A percentile compares a stretch with the other conserved stretches of the same genome.
These are phyloP conservation scores for Trametes gibbosa DNA, from an alignment of 768 basidiomycete species.

Conservation along the genomic window DNA sequence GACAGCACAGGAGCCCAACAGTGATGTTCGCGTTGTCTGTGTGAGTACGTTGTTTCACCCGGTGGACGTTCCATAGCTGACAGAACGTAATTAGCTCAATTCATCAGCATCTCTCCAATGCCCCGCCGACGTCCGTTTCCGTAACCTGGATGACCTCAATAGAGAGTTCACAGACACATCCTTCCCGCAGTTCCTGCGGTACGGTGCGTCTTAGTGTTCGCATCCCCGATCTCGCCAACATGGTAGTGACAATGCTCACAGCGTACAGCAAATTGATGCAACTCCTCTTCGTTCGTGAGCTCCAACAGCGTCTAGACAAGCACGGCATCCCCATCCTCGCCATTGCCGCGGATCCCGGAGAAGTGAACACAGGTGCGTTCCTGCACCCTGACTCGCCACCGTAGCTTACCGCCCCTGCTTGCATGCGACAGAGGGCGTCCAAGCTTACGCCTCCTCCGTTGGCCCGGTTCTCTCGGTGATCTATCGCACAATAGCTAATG, in stretches of 20 bases:
- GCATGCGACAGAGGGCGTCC: slow-evolving; percentile 17
- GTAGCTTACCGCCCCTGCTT: background rate
- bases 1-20: slow-evolving; percentile 26
- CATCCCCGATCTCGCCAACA: background rate
- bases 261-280: slow-evolving; percentile 24
- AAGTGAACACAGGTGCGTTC: slow-evolving; percentile 29
- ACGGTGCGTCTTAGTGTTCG: slow-evolving; percentile 1
- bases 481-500: slow-evolving; percentile 12
- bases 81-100: background rate
- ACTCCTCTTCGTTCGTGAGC: slow-evolving; percentile 24
- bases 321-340: slow-evolving; percentile 31
- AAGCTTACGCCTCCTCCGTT: slow-evolving; percentile 14
- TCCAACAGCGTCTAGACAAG: slow-evolving; percentile 28
- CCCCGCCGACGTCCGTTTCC: slow-evolving; percentile 29
- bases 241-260: background rate
- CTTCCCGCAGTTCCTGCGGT: slow-evolving; percentile 14
- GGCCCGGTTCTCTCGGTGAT: slow-evolving; percentile 11
- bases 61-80: background rate
- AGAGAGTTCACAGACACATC: slow-evolving; percentile 27
- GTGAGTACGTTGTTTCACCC: slow-evolving; percentile 15
- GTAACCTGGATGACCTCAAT: slow-evolving; percentile 33
- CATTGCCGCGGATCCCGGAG: slow-evolving; percentile 36
- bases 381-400: background rate
- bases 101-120: slow-evolving; percentile 8
- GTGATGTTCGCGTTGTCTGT: slow-evolving; percentile 33